Percentiles rank a stretch among this genome's conserved stretches.
phyloP scores from a whole-genome alignment of 176 grass and related monocot species.

The Oryza nivara region DNA sequence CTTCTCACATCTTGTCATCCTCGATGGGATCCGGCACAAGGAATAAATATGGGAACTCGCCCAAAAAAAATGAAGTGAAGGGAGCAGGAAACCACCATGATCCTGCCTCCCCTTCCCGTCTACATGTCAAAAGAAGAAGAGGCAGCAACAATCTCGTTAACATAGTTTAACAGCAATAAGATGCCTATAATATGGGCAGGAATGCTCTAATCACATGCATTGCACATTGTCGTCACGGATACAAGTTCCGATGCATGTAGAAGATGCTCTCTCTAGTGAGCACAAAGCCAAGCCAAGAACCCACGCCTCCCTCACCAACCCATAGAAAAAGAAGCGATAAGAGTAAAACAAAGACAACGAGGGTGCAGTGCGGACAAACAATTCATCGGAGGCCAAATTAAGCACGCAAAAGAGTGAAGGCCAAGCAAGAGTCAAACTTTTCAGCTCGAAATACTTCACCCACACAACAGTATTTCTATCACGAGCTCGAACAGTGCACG shows the following conservation, averaged over 20 bases:
- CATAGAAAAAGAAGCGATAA: slow-evolving; percentile 38
- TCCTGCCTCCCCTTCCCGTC: slow-evolving; percentile 15
- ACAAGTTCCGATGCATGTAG: slow-evolving; percentile 60
- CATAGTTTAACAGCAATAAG: slow-evolving; percentile 40
- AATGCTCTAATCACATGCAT: slow-evolving; percentile 57
- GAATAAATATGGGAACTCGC: slow-evolving; percentile 52
- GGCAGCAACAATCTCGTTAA: slow-evolving; percentile 12
- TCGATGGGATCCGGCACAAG: slow-evolving; percentile 54
- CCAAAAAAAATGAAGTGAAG: slow-evolving; percentile 54
- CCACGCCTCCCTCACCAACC: slow-evolving; percentile 42
- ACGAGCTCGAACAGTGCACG: slow-evolving; percentile 52
- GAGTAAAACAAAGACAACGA: background rate
- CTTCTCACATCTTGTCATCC: slow-evolving; percentile 73
- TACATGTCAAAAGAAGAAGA: slow-evolving; percentile 36
- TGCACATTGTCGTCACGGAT: slow-evolving; percentile 52
- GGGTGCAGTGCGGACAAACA: background rate
- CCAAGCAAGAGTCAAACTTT: slow-evolving; percentile 58
- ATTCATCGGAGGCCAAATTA: slow-evolving; percentile 42
- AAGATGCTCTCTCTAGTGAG: slow-evolving; percentile 50
- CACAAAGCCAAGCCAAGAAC: slow-evolving; percentile 39
- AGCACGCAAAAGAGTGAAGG: slow-evolving; percentile 49
- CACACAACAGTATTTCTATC: slow-evolving; percentile 8
- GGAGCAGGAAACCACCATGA: slow-evolving; percentile 37
- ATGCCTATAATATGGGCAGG: slow-evolving; percentile 35
- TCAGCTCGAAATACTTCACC: slow-evolving; percentile 23